A percentile compares a stretch with the other conserved stretches of the same genome.
These are phyloP conservation scores for Arthrobotrys pseudoclavata DNA, from an alignment of 2,329 filamentous ascomycete genomes.

Conservation along the genomic window DNA sequence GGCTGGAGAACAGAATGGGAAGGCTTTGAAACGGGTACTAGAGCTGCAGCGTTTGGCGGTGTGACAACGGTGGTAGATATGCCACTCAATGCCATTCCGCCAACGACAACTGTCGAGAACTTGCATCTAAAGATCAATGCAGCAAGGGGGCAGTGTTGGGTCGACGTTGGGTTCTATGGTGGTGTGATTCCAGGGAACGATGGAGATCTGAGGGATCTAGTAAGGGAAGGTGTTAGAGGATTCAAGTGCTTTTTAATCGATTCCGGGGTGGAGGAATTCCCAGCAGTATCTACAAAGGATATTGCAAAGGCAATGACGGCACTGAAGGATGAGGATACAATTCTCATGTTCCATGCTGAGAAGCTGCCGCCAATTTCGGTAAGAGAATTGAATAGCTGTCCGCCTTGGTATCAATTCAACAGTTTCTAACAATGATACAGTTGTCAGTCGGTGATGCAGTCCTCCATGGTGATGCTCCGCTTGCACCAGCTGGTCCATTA, in stretches of 20 bases:
- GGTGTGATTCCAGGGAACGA: slow-evolving; percentile 93
- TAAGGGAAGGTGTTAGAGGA: slow-evolving; percentile 87
- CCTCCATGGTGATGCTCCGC: slow-evolving; percentile 77
- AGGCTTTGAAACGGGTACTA: slow-evolving; percentile 93
- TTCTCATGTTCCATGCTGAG: slow-evolving; percentile 98
- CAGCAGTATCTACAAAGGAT: slow-evolving; percentile 84
- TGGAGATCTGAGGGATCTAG: slow-evolving; percentile 80
- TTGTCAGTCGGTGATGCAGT: slow-evolving; percentile 82
- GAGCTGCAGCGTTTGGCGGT: slow-evolving; percentile 92
- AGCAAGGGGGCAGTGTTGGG: slow-evolving; percentile 90
- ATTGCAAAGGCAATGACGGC: slow-evolving; percentile 83
- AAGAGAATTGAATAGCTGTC: neutral
- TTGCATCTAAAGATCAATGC: slow-evolving; percentile 88
- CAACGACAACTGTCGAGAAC: slow-evolving; percentile 87
- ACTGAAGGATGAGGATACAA: slow-evolving; percentile 79
- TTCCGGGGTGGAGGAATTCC: slow-evolving; percentile 97
- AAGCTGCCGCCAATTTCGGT: slow-evolving; percentile 88
- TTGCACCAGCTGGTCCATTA: slow-evolving; percentile 78
- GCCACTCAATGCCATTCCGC: slow-evolving; percentile 96
- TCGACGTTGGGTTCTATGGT: slow-evolving; percentile 98
- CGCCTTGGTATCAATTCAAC: neutral
- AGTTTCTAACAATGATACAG: slow-evolving; percentile 5
- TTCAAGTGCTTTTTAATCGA: slow-evolving; percentile 99
- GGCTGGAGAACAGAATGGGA: slow-evolving; percentile 95
- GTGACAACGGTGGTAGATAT: slow-evolving; percentile 98